These are phyloP conservation scores for Ogataea dorogensis DNA, from an alignment of 805 yeast genomes.

Conservation along the genomic window DNA sequence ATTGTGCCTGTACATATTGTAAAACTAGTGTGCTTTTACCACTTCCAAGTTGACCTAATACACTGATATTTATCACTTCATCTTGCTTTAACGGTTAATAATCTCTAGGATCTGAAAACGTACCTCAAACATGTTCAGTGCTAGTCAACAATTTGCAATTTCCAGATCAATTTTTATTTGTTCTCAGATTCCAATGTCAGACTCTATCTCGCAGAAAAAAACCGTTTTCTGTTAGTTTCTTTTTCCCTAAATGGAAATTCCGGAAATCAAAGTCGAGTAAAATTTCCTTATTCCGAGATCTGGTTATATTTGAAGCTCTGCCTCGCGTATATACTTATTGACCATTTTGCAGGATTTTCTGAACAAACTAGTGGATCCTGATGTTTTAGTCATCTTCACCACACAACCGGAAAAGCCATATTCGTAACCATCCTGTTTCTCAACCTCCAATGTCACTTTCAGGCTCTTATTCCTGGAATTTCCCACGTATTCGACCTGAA, in stretches of 20 bases:
- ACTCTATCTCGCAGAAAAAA: slow-evolving; percentile 9
- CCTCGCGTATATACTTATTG: slow-evolving; percentile 14
- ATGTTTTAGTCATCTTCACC: slow-evolving; percentile 22
- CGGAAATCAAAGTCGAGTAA: not conserved
- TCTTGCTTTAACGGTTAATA: slow-evolving; percentile 9
- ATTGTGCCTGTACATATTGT: slow-evolving; percentile 25
- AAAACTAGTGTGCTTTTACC: slow-evolving; percentile 34
- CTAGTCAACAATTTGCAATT: too few relatives aligned
- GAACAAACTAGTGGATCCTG: slow-evolving; percentile 22
- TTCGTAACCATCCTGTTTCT: slow-evolving; percentile 30
- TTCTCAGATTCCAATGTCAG: too few relatives aligned
- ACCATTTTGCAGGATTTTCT: slow-evolving; percentile 22
- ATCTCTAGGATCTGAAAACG: slow-evolving; percentile 1
- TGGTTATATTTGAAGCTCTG: slow-evolving; percentile 5
- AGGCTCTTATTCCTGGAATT: slow-evolving; percentile 12
- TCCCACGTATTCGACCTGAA: slow-evolving; percentile 13
- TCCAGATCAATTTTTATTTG: too few relatives aligned
- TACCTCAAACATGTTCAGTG: slow-evolving; percentile 9
- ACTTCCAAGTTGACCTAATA: slow-evolving; percentile 31
- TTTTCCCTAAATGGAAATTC: not conserved
- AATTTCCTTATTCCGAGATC: not conserved
- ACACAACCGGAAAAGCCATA: slow-evolving; percentile 36
- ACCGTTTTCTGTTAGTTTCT: slow-evolving; percentile 7
- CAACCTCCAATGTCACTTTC: slow-evolving; percentile 23
- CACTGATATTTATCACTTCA: slow-evolving; percentile 26